phyloP scores from a whole-genome alignment of 352 stramenopile genomes.

The Pythium volutum region DNA sequence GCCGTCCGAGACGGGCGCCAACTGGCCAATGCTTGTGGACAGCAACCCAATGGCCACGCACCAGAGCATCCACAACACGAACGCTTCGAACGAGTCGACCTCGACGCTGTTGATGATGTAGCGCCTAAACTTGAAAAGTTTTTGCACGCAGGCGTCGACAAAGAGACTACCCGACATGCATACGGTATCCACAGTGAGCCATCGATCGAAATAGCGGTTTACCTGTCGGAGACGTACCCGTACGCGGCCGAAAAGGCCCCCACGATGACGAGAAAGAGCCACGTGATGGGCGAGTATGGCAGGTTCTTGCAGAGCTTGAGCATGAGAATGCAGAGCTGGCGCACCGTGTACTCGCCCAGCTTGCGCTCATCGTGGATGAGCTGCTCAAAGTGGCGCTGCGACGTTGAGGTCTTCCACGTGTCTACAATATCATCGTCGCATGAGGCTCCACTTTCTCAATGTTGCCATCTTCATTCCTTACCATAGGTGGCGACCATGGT shows the following conservation, averaged over 20 bases:
- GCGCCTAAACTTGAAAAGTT: conserved; percentile 57
- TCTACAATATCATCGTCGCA: conserved; percentile 30
- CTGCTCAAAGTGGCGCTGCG: conserved; percentile 62
- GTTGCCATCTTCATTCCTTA: neutral
- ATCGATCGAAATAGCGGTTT: too few relatives aligned
- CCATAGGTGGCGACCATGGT: conserved; percentile 30
- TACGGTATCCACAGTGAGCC: neutral
- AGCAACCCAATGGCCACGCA: conserved; percentile 48
- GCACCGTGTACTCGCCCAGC: conserved; percentile 43
- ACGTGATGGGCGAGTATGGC: conserved; percentile 81
- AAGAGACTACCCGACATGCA: conserved; percentile 30
- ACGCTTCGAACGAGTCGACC: conserved; percentile 53
- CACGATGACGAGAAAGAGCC: conserved; percentile 68
- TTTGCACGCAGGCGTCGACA: conserved; percentile 64
- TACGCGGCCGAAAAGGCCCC: conserved; percentile 57
- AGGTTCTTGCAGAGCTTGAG: conserved; percentile 70
- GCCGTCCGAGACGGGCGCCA: conserved; percentile 62
- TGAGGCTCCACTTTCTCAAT: neutral
- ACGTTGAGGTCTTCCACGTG: conserved; percentile 65
- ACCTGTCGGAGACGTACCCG: conserved; percentile 39
- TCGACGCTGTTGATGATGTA: conserved; percentile 55
- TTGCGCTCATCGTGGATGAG: conserved; percentile 50
- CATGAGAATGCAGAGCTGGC: conserved; percentile 53
- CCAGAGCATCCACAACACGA: conserved; percentile 70
- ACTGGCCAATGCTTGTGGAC: conserved; percentile 57